phyloP scores from a whole-genome alignment of 306 rosid genomes.

The Rubus parviflorus region DNA sequence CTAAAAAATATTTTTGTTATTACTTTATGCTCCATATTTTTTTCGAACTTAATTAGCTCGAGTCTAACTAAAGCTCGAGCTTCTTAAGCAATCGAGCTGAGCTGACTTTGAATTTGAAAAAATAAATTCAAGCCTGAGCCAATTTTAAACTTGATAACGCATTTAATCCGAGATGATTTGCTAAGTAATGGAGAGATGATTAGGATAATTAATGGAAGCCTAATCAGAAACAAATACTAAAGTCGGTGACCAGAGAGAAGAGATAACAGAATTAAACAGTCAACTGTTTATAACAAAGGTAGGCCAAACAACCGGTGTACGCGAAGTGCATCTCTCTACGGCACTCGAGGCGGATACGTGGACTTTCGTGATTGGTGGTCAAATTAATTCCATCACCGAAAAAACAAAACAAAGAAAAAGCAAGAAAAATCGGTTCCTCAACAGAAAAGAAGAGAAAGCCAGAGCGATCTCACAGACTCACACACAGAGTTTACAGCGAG shows the following conservation, averaged over 20 bases:
- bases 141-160: too few relatives aligned
- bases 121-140: background rate
- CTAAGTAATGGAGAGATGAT: background rate
- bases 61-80: too few relatives aligned
- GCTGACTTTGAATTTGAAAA: too few relatives aligned
- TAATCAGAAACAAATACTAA: background rate
- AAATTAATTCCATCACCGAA: constrained; percentile 21
- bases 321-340: constrained; percentile 21
- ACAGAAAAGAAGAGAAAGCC: constrained; percentile 25
- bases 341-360: constrained; percentile 37
- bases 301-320: constrained; percentile 35
- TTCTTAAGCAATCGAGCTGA: too few relatives aligned
- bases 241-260: background rate
- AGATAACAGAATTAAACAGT: background rate
- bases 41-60: too few relatives aligned
- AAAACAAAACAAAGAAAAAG: background rate
- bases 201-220: background rate
- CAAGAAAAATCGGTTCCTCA: constrained; percentile 23
- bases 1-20: too few relatives aligned
- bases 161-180: too few relatives aligned
- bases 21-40: too few relatives aligned
- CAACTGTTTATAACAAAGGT: constrained; percentile 30
- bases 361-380: constrained; percentile 13
- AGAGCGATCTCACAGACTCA: constrained; percentile 27
- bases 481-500: constrained; percentile 13